A percentile compares a stretch with the other conserved stretches of the same genome.
phyloP scores from a whole-genome alignment of 192 early-diverging fungal genomes.

The Coemansia sp. region DNA sequence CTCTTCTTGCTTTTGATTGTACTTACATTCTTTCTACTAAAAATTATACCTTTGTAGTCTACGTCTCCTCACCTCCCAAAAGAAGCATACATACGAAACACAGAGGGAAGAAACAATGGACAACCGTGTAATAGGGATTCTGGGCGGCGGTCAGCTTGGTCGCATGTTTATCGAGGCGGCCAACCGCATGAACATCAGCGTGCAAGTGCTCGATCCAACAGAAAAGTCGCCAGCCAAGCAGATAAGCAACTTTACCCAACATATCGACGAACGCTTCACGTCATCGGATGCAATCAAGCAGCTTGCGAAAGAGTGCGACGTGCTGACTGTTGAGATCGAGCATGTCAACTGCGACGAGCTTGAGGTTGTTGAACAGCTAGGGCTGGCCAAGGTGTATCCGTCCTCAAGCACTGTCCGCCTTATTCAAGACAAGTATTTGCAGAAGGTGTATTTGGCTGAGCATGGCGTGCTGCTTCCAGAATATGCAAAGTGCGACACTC shows the following conservation, averaged over 20 bases:
- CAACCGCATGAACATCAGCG: conserved; percentile 81
- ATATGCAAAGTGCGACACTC: conserved; percentile 54
- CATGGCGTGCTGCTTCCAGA: conserved; percentile 69
- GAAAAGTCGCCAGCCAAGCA: conserved; percentile 84
- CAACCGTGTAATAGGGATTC: conserved; percentile 54
- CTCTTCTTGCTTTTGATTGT: too few species aligned
- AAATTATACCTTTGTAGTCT: not conserved
- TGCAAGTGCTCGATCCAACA: conserved; percentile 82
- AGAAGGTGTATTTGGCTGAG: conserved; percentile 78
- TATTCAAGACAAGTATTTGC: conserved; percentile 96
- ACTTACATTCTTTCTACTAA: not conserved
- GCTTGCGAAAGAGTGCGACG: conserved; percentile 72
- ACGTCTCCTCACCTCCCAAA: not conserved
- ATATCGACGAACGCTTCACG: conserved; percentile 85
- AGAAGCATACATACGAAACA: not conserved
- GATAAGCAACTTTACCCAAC: conserved; percentile 65
- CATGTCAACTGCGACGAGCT: conserved; percentile 80
- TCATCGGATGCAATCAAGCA: conserved; percentile 74
- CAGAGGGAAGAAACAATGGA: conserved; percentile 27
- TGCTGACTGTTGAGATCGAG: conserved; percentile 98
- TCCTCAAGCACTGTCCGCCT: conserved; percentile 76
- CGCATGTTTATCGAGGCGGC: conserved; percentile 98
- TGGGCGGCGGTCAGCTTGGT: conserved; percentile 95
- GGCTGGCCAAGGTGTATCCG: conserved; percentile 72
- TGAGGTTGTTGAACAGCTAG: conserved; percentile 58